Percentiles rank a stretch among this genome's conserved stretches.
Conservation (phyloP, 1,139 yeast species). For the Yamadazyma songkhlaensis region DNA sequence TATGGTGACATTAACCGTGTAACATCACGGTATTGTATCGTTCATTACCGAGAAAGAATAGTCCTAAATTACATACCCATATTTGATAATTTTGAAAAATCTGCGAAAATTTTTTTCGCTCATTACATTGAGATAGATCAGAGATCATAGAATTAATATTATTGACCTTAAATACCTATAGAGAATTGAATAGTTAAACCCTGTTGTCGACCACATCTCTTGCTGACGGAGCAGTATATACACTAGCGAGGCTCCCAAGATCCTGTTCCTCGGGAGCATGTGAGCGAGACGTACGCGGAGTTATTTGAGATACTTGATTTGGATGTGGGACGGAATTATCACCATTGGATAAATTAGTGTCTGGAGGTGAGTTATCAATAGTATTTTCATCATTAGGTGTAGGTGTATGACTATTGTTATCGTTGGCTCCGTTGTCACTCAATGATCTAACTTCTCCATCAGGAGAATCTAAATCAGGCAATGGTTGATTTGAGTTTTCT, state of each 20-base stretch:
- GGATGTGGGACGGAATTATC: no score
- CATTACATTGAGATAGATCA: conserved; percentile 3
- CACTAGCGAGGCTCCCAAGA: conserved; percentile 2
- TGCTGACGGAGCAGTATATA: conserved; percentile 5
- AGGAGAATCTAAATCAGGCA: conserved; percentile 4
- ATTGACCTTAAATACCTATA: background rate
- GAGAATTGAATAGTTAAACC: conserved; percentile 15
- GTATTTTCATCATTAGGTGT: background rate
- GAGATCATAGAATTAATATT: background rate
- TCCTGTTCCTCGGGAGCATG: conserved; percentile 1
- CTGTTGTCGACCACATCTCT: conserved; percentile 28
- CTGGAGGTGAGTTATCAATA: background rate
- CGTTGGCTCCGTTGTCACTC: no score
- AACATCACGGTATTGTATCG: no score
- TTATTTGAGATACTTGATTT: no score
- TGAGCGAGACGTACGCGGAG: no score
- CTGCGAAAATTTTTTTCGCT: conserved; percentile 10
- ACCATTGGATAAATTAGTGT: no score
- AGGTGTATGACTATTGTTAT: no score
- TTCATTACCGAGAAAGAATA: no score
- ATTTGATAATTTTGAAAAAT: conserved; percentile 2
- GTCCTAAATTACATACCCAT: conserved; percentile 7
- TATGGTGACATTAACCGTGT: no score
- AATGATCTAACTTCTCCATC: no score
- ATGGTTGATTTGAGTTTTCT: conserved; percentile 5